Evolutionary conservation across 1,284 basidiomycete genomes (phyloP).

Genomic region (Fomitopsis betulina): DNA sequence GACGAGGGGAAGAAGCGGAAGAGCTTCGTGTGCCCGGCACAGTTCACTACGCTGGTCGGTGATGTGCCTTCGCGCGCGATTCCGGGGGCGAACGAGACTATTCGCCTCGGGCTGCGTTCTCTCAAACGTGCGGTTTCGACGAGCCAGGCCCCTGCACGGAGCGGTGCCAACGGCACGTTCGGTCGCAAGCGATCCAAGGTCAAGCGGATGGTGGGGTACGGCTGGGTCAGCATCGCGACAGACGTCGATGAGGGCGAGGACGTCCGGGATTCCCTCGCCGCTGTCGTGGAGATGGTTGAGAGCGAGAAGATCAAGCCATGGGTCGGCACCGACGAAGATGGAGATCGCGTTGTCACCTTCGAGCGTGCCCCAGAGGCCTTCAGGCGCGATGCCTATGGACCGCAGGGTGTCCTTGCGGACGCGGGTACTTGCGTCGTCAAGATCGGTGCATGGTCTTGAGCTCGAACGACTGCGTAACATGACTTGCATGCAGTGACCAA

Average conservation of each 20-base stretch:
- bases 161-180: conserved; percentile 6
- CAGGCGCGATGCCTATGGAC: conserved; percentile 22
- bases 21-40: conserved; percentile 27
- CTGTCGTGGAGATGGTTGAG: conserved; percentile 46
- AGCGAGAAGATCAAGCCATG: conserved; percentile 25
- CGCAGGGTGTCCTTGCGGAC: conserved; percentile 25
- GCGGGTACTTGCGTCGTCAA: conserved; percentile 33
- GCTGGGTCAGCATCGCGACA: conserved; percentile 68
- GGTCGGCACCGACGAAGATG: conserved; percentile 32
- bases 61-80: conserved; percentile 58
- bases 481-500: not conserved
- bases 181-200: conserved; percentile 8
- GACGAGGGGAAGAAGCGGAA: conserved; percentile 11
- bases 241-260: conserved; percentile 80
- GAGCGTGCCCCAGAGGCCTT: conserved; percentile 60
- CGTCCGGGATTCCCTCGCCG: conserved; percentile 59
- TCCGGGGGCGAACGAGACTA: conserved; percentile 65
- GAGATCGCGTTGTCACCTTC: conserved; percentile 38
- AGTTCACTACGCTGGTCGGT: conserved; percentile 76
- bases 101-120: conserved; percentile 64
- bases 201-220: conserved; percentile 53
- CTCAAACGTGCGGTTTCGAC: conserved; percentile 38
- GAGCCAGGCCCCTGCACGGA: conserved; percentile 8
- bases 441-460: conserved; percentile 18
- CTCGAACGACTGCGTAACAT: not conserved